phyloP scores from a whole-genome alignment of 139 green algal species.

The Chlamydomonas sp. region DNA sequence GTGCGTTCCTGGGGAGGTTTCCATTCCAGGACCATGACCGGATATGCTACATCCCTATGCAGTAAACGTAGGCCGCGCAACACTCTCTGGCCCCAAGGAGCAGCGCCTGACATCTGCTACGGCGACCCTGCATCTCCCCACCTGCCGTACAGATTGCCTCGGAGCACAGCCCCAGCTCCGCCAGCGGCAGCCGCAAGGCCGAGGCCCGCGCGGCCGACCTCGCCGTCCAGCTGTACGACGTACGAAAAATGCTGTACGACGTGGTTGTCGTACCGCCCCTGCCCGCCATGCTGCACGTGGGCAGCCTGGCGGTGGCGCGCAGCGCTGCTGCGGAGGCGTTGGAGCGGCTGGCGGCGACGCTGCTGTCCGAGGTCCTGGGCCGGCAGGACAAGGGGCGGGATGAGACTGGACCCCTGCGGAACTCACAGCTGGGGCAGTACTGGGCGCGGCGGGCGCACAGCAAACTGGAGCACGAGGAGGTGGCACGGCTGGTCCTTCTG shows the following conservation, averaged over 20 bases:
- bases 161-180: neutral
- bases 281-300: neutral
- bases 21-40: no score
- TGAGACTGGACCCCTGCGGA: neutral
- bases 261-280: neutral
- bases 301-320: neutral
- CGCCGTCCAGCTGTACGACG: neutral
- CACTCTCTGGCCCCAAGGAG: no score
- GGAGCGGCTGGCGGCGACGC: neutral
- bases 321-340: neutral
- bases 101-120: no score
- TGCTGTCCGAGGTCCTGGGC: slow-evolving; percentile 3
- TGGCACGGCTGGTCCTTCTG: neutral
- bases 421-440: no score
- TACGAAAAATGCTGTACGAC: neutral
- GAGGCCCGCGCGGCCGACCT: neutral
- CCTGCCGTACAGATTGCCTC: neutral
- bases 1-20: no score
- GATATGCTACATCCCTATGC: no score
- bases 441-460: neutral
- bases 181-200: neutral
- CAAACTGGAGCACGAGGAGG: neutral
- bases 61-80: no score
- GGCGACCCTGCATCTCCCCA: neutral
- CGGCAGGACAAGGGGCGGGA: neutral